Conservation (phyloP, 192 early-diverging fungal species). For the Coemansia sp. region DNA sequence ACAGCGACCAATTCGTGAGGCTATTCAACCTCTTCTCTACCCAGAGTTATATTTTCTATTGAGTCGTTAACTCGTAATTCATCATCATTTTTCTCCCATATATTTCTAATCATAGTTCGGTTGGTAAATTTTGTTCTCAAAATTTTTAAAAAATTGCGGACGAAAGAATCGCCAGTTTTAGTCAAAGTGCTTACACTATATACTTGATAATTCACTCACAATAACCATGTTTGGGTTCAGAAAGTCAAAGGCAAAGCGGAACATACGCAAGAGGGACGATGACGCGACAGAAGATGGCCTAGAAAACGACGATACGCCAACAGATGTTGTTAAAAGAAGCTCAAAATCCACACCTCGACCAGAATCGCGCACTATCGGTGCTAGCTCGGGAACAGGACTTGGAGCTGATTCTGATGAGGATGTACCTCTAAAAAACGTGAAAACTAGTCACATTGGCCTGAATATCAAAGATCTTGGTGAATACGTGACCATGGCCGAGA, state of each 20-base stretch:
- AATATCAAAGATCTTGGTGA: constrained; percentile 7
- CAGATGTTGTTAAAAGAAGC: constrained; percentile 36
- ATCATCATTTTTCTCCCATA: too few relatives aligned
- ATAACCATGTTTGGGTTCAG: constrained; percentile 42
- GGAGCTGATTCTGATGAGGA: constrained; percentile 12
- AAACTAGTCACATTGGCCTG: not conserved
- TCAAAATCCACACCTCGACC: constrained; percentile 7
- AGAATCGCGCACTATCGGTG: constrained; percentile 1
- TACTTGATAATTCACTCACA: too few relatives aligned
- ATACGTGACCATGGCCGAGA: not conserved
- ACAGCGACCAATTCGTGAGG: too few relatives aligned
- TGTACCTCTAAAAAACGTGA: not conserved
- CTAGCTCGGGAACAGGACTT: constrained; percentile 12
- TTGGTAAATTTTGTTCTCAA: too few relatives aligned
- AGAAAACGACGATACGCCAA: constrained; percentile 8
- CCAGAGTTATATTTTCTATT: too few relatives aligned
- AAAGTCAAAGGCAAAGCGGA: constrained; percentile 39
- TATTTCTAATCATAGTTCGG: too few relatives aligned
- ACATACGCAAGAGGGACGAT: constrained; percentile 35
- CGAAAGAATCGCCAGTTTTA: too few relatives aligned
- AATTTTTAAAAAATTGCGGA: too few relatives aligned
- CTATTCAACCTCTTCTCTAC: too few relatives aligned
- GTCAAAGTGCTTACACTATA: too few relatives aligned
- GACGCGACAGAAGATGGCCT: constrained; percentile 3
- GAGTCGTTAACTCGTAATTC: too few relatives aligned